Evolutionary conservation across 495 filamentous ascomycete genomes (phyloP).

Genomic region (Lepidopterella palustris): DNA sequence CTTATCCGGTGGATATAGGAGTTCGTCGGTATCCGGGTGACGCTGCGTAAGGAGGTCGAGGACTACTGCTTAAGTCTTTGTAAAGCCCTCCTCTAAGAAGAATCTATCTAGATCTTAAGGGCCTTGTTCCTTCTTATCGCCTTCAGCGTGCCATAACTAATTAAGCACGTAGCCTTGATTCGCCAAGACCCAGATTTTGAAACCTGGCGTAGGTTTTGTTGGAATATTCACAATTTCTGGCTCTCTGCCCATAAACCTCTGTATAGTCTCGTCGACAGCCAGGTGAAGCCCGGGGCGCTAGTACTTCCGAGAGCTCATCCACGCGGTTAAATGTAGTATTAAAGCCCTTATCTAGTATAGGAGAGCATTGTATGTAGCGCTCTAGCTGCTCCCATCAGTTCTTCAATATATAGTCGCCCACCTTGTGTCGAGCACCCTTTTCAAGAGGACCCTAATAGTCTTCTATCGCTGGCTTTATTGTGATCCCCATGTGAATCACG

Average conservation of each 20-base stretch:
- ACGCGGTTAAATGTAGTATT: neutral
- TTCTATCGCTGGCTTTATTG: neutral
- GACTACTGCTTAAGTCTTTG: neutral
- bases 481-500: neutral
- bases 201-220: neutral
- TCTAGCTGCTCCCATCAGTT: neutral
- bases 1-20: slow-evolving; percentile 1
- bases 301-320: neutral
- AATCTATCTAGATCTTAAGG: neutral
- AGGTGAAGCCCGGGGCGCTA: neutral
- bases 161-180: neutral
- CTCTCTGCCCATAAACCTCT: neutral
- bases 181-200: neutral
- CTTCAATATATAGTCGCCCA: neutral
- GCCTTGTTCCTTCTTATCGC: neutral
- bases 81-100: neutral
- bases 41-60: slow-evolving; percentile 2
- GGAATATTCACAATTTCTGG: neutral
- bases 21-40: neutral
- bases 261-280: neutral
- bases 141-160: neutral
- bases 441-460: neutral
- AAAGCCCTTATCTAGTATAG: neutral
- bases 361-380: neutral
- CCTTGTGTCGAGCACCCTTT: neutral